phyloP scores from a whole-genome alignment of 306 rosid species.

The Cucumis sativus region DNA sequence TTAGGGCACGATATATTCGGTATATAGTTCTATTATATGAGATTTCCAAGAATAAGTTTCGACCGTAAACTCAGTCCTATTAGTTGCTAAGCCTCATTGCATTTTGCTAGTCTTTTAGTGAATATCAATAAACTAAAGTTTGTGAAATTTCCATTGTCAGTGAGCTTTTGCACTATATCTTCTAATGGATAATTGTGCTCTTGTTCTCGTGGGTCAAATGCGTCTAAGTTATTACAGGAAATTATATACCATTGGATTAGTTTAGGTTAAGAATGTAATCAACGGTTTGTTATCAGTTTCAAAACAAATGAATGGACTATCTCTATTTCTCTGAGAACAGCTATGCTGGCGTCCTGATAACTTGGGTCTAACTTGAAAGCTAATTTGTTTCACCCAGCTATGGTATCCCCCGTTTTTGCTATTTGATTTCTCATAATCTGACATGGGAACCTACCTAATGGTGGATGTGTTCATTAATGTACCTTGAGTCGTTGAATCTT shows the following conservation, averaged over 20 bases:
- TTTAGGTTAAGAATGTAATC: not conserved
- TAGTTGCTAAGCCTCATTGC: not conserved
- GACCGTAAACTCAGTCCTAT: not conserved
- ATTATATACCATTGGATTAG: not conserved
- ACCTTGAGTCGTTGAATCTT: not conserved
- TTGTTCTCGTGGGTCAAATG: not conserved
- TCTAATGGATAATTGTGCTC: not conserved
- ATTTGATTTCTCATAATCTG: not conserved
- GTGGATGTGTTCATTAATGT: not conserved
- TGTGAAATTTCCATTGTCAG: not conserved
- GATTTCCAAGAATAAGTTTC: not conserved
- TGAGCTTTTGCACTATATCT: not conserved
- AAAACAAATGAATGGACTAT: not conserved
- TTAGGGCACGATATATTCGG: not conserved
- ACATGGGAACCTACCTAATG: not conserved
- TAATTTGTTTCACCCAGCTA: not conserved
- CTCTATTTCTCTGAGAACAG: not conserved
- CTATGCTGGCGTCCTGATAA: not conserved
- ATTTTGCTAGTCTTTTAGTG: not conserved
- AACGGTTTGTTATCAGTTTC: not conserved
- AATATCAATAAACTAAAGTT: too few relatives aligned
- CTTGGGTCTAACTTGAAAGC: not conserved
- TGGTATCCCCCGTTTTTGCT: not conserved
- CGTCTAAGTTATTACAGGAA: not conserved
- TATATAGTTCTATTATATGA: not conserved